phyloP scores from a whole-genome alignment of 441 rosid species.

The Adansonia madagascariensis region DNA sequence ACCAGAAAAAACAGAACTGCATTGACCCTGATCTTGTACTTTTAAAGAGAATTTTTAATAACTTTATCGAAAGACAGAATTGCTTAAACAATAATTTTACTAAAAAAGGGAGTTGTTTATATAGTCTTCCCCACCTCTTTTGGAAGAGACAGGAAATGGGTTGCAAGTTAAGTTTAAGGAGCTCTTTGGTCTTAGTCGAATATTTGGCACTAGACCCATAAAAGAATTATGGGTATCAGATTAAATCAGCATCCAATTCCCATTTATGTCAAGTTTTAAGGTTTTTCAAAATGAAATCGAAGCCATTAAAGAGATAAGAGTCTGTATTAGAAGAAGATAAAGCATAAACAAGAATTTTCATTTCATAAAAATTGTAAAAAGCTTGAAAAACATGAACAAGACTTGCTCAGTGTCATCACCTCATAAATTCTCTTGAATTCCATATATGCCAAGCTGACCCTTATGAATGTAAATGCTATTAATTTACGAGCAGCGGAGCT shows the following conservation, averaged over 20 bases:
- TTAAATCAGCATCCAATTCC: neutral
- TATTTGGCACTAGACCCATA: neutral
- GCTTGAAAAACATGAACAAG: constrained; percentile 6
- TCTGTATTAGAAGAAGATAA: constrained; percentile 3
- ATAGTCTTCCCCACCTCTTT: too few species aligned
- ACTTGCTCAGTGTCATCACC: constrained; percentile 48
- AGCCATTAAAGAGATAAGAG: neutral
- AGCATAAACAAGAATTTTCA: neutral
- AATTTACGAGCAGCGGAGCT: constrained; percentile 70
- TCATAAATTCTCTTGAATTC: constrained; percentile 70
- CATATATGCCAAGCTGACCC: constrained; percentile 68
- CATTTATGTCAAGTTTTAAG: neutral
- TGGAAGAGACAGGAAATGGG: too few species aligned
- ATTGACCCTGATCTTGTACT: too few species aligned
- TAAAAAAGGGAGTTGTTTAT: neutral
- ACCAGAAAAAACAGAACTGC: neutral
- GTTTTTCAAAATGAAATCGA: neutral
- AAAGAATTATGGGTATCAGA: neutral
- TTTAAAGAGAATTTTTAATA: too few species aligned
- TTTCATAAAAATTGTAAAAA: neutral
- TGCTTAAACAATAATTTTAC: neutral
- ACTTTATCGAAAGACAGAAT: neutral
- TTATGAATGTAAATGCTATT: constrained; percentile 65
- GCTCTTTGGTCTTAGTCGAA: neutral
- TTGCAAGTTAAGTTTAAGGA: neutral